Base-by-base conservation (phyloP, 1,139 yeast genomes). In the Saccharomyces hybrid region DNA sequence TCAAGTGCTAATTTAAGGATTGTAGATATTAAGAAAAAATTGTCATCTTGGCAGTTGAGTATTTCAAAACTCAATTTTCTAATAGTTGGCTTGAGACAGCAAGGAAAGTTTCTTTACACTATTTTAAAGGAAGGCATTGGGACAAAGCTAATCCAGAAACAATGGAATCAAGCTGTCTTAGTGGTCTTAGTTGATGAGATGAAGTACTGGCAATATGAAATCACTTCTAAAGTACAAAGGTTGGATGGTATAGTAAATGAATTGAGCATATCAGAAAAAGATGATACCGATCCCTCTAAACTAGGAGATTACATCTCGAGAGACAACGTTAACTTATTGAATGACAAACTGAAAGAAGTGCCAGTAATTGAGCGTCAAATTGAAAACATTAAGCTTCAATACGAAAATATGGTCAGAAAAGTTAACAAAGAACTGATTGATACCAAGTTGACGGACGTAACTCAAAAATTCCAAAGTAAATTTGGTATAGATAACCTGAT, bases 231-330 rank as follows among this genome's bases (percentile, higher is more conserved):
- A 23, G 59, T 75, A 44, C 56, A 58, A 2, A 59, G 59, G 5
- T 61, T 80, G 50, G 70, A 70, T 28, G 58, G 57, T 3, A 58
- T 59, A 14, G 51, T 52, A 5, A 64, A 64, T 55, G 38, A 41
- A 5, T 50, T 64, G 27, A 55, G 46, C n/a, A 58, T 73, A n/a
- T 48, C 59, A 6, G 62, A 69, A 25, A 72, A 69, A 57, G 55
- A 71, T 46, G 57, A 56, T 5, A 51, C 56, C 23, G 53, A 49
- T 27, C 48, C 56, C 41, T 50, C 57, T 32, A 70, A 65, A 7
- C 64, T 79, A 38, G 71, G 73, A 42, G 78, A 77, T 52, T 79
- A 77, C 61, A 76, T 80, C 1, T 75, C 79, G 3, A 73, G 68
- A 49, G 74, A 72, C 4, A 75, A 75, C 32, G 62, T 75, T 2